phyloP scores from a whole-genome alignment of 345 rosid species.

The Corchorus capsularis region DNA sequence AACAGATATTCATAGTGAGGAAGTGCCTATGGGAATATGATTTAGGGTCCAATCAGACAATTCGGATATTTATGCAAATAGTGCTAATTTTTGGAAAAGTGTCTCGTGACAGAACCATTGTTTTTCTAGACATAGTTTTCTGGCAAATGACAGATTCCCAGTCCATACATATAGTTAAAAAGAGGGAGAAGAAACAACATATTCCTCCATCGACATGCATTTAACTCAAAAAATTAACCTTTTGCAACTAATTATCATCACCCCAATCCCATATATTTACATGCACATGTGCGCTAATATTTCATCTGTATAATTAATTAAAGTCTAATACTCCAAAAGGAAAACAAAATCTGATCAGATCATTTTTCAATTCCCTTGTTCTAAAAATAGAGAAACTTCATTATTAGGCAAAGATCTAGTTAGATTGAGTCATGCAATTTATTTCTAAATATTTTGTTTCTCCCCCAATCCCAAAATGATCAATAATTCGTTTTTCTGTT shows the following conservation, averaged over 20 bases:
- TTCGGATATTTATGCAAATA: conserved; percentile 32
- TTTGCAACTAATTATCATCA: background rate
- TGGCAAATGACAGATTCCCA: conserved; percentile 39
- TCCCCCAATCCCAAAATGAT: background rate
- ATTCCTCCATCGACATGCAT: background rate
- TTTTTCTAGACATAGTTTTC: conserved; percentile 25
- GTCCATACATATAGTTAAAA: conserved; percentile 1
- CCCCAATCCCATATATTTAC: too few species aligned
- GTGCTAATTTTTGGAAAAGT: conserved; percentile 42
- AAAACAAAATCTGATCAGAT: background rate
- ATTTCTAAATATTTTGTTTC: background rate
- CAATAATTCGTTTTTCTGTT: too few species aligned
- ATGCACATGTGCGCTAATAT: too few species aligned
- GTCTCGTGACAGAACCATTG: conserved; percentile 46
- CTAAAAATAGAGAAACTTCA: background rate
- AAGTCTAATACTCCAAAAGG: background rate
- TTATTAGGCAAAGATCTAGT: background rate
- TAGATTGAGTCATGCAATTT: background rate
- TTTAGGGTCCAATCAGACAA: conserved; percentile 39
- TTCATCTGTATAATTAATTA: too few species aligned
- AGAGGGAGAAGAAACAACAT: conserved; percentile 6
- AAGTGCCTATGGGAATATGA: conserved; percentile 16
- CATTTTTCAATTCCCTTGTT: too few species aligned
- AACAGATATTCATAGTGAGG: background rate
- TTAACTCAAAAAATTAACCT: background rate